Evolutionary conservation across 2,329 filamentous ascomycete species (phyloP).

Genomic region (Calonectria hongkongensis): DNA sequence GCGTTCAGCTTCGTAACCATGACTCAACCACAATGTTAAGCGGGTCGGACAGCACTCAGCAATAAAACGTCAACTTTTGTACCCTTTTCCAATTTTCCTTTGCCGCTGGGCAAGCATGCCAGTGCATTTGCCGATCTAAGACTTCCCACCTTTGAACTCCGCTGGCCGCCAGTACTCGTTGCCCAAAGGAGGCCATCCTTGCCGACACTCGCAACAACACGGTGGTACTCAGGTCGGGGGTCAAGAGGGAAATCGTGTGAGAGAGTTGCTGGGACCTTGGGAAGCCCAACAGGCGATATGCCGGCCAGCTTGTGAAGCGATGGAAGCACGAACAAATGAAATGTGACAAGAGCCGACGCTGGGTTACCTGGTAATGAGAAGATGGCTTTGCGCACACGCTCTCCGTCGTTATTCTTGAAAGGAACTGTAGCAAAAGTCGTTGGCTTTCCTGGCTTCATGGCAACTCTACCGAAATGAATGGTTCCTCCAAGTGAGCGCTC

Average conservation of each 20-base stretch:
- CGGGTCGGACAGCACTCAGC: conserved; percentile 74
- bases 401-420: conserved; percentile 74
- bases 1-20: background rate
- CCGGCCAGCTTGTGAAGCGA: conserved; percentile 87
- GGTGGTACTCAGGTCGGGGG: conserved; percentile 91
- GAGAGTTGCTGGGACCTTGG: conserved; percentile 81
- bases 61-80: conserved; percentile 84
- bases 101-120: conserved; percentile 81
- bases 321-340: conserved; percentile 95
- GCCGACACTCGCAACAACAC: conserved; percentile 81
- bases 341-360: conserved; percentile 92
- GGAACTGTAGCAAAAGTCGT: conserved; percentile 96
- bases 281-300: conserved; percentile 79
- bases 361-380: conserved; percentile 97
- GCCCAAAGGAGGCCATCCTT: conserved; percentile 83
- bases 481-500: conserved; percentile 92
- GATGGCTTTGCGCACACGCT: conserved; percentile 80
- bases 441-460: conserved; percentile 98
- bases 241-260: conserved; percentile 85
- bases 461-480: conserved; percentile 96
- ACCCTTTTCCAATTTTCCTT: conserved; percentile 80
- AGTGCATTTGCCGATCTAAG: conserved; percentile 92
- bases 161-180: conserved; percentile 89
- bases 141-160: conserved; percentile 93
- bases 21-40: conserved; percentile 27